phyloP scores from a whole-genome alignment of 352 stramenopile genomes.

The Pythium dissotocum region DNA sequence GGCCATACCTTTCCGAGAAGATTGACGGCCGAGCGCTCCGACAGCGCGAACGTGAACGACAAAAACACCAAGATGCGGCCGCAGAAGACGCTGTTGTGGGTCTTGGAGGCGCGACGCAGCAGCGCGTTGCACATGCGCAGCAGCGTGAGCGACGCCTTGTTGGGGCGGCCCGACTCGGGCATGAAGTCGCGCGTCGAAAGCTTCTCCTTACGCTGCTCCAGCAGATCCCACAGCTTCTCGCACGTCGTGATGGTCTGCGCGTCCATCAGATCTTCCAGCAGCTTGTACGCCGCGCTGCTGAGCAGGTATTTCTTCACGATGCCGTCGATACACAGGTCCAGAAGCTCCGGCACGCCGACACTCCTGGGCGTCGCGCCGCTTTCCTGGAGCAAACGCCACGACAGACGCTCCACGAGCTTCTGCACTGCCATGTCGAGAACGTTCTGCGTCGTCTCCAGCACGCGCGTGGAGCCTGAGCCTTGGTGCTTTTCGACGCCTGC shows the following conservation, averaged over 20 bases:
- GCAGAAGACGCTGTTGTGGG: slow-evolving; percentile 90
- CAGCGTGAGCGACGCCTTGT: slow-evolving; percentile 80
- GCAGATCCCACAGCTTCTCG: slow-evolving; percentile 82
- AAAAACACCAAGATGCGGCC: slow-evolving; percentile 87
- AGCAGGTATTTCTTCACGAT: slow-evolving; percentile 62
- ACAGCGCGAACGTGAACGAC: slow-evolving; percentile 84
- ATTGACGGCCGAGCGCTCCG: slow-evolving; percentile 85
- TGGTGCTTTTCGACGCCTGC: slow-evolving; percentile 23
- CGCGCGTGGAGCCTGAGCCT: slow-evolving; percentile 2
- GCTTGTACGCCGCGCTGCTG: slow-evolving; percentile 79
- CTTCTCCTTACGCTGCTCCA: slow-evolving; percentile 76
- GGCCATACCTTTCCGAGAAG: slow-evolving; percentile 59
- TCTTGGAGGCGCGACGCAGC: slow-evolving; percentile 84
- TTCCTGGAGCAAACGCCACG: slow-evolving; percentile 75
- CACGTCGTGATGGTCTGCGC: slow-evolving; percentile 85
- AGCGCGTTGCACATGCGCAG: slow-evolving; percentile 85
- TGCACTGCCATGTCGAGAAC: slow-evolving; percentile 80
- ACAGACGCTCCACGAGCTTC: slow-evolving; percentile 77
- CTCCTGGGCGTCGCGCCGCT: slow-evolving; percentile 47
- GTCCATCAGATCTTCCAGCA: slow-evolving; percentile 87
- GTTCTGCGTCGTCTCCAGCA: slow-evolving; percentile 52
- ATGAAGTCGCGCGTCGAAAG: slow-evolving; percentile 76
- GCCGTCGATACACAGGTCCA: slow-evolving; percentile 84
- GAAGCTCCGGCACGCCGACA: slow-evolving; percentile 64
- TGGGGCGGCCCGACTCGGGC: slow-evolving; percentile 54